Evolutionary conservation across 2,329 filamentous ascomycete species (phyloP).

Genomic region (Neophaeococcomyces aloes): DNA sequence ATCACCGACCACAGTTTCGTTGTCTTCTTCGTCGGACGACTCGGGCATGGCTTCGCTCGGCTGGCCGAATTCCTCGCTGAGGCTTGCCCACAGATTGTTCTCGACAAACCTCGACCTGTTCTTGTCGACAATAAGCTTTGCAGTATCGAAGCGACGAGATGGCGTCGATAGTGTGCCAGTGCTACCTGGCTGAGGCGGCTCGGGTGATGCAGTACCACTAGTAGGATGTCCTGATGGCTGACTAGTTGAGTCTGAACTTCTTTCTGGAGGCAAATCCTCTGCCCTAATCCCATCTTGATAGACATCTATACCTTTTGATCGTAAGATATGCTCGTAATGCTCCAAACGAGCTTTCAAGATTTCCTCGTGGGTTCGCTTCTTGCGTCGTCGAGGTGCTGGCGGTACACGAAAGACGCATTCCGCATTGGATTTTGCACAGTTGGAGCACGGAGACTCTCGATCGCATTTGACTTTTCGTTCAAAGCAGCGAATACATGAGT

Average conservation of each 20-base stretch:
- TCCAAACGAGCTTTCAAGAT: constrained; percentile 18
- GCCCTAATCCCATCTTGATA: constrained; percentile 3
- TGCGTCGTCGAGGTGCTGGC: constrained; percentile 20
- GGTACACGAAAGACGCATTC: constrained; percentile 29
- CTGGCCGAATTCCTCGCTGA: constrained; percentile 14
- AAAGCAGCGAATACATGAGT: constrained; percentile 23
- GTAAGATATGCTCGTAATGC: constrained; percentile 20
- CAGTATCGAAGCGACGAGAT: constrained; percentile 5
- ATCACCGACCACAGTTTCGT: constrained; percentile 13
- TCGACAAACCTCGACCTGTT: constrained; percentile 19
- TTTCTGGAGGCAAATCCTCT: background rate
- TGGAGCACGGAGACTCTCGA: constrained; percentile 33
- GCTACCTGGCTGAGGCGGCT: background rate
- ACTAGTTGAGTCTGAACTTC: background rate
- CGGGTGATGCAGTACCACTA: background rate
- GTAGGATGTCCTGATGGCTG: background rate
- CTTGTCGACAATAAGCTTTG: constrained; percentile 15
- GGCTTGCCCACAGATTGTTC: constrained; percentile 21
- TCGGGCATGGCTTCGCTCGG: constrained; percentile 17
- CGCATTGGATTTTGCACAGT: constrained; percentile 32
- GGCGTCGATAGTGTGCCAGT: background rate
- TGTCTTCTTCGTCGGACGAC: constrained; percentile 21
- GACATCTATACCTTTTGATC: constrained; percentile 17
- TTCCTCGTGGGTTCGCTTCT: constrained; percentile 21
- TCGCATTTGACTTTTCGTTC: constrained; percentile 35